phyloP scores from a whole-genome alignment of 345 rosid genomes.

The Eutrema yunnanense region DNA sequence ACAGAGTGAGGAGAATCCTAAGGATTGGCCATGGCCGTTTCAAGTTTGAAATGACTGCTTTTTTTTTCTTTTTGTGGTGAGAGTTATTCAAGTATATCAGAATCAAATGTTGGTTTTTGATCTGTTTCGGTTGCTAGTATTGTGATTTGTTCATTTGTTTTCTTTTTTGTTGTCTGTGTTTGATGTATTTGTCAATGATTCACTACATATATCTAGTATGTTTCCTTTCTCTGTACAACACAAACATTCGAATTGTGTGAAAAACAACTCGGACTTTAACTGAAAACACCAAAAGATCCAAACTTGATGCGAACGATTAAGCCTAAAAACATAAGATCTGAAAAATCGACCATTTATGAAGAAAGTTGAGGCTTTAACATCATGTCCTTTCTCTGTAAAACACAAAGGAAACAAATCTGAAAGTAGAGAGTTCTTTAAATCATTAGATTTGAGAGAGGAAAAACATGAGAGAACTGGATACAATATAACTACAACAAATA shows the following conservation, averaged over 20 bases:
- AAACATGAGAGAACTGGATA: not conserved
- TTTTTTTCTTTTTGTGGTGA: not conserved
- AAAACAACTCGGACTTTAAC: not conserved
- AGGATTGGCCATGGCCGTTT: conserved; percentile 94
- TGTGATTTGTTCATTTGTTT: conserved; percentile 24
- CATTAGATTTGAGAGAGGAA: not conserved
- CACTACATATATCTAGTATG: conserved; percentile 13
- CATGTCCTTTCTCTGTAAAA: not conserved
- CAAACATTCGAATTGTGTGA: not conserved
- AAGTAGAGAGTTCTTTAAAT: not conserved
- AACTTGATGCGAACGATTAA: not conserved
- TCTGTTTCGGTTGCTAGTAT: not conserved
- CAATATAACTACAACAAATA: not conserved
- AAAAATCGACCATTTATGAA: not conserved
- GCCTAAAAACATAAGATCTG: not conserved
- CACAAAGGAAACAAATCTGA: not conserved
- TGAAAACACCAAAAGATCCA: not conserved
- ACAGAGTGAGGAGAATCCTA: conserved; percentile 65
- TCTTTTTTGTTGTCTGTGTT: not conserved
- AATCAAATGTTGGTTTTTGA: conserved; percentile 18
- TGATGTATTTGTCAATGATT: not conserved
- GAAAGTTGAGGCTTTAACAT: not conserved
- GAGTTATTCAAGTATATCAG: not conserved
- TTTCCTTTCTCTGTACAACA: too few relatives aligned
- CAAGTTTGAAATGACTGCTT: conserved; percentile 43